A percentile compares a stretch with the other conserved stretches of the same genome.
phyloP scores from a whole-genome alignment of 2,329 filamentous ascomycete genomes.

The Monilinia fructicola region DNA sequence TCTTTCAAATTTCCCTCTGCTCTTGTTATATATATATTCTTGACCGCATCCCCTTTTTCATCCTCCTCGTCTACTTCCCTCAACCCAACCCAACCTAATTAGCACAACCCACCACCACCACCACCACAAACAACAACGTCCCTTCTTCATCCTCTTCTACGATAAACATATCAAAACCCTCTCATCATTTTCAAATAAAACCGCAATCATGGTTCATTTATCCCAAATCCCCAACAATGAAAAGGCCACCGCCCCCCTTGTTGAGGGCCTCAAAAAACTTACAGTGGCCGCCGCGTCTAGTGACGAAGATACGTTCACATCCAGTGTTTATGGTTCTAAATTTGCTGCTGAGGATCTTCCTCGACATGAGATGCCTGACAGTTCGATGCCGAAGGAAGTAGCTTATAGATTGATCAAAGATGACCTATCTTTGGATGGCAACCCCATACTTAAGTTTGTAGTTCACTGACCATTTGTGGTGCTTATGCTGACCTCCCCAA shows the following conservation, averaged over 20 bases:
- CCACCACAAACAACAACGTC: no score
- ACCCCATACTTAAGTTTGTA: slow-evolving; percentile 77
- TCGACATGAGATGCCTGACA: slow-evolving; percentile 84
- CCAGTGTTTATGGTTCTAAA: slow-evolving; percentile 74
- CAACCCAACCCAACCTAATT: not conserved
- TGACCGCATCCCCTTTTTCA: not conserved
- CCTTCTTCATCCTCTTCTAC: no score
- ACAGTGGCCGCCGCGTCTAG: slow-evolving; percentile 41
- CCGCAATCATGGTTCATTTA: slow-evolving; percentile 50
- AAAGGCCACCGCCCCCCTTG: slow-evolving; percentile 31
- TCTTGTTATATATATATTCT: not conserved
- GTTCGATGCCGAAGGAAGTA: slow-evolving; percentile 87
- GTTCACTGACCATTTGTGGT: not conserved
- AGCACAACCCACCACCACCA: no score
- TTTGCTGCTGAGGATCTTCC: slow-evolving; percentile 82
- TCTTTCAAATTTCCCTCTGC: not conserved
- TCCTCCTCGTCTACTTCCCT: not conserved
- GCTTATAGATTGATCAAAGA: slow-evolving; percentile 98
- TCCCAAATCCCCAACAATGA: slow-evolving; percentile 43
- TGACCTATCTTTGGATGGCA: slow-evolving; percentile 86
- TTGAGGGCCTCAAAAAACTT: slow-evolving; percentile 49
- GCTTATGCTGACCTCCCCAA: slow-evolving; percentile 24
- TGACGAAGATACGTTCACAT: slow-evolving; percentile 36
- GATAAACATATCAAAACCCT: no score
- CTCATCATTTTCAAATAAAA: not conserved